Conservation (phyloP, 116 monocot species). For the Cymodocea nodosa region DNA sequence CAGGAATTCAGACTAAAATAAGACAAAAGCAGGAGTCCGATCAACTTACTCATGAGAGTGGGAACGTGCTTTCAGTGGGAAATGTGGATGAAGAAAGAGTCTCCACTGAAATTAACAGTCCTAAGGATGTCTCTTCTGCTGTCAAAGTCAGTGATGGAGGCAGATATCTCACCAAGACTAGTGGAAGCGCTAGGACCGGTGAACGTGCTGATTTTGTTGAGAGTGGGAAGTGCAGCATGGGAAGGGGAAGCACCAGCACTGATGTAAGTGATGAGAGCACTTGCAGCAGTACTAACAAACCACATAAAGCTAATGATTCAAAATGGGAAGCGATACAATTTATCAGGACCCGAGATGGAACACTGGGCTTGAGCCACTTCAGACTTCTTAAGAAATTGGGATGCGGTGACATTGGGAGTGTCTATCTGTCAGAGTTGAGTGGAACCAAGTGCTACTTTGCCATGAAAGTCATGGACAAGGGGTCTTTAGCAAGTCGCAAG, state of each 20-base stretch:
- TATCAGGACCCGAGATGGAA: constrained; percentile 53
- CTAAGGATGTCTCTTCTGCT: constrained; percentile 12
- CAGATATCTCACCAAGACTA: constrained; percentile 31
- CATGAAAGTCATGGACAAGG: constrained; percentile 95
- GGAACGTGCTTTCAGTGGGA: constrained; percentile 2
- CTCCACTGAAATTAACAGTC: constrained; percentile 1
- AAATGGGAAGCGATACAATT: constrained; percentile 90
- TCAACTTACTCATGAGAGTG: background rate
- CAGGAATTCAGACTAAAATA: background rate
- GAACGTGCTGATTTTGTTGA: constrained; percentile 54
- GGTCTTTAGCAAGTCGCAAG: constrained; percentile 69
- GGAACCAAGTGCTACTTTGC: constrained; percentile 80
- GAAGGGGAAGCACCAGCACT: constrained; percentile 80
- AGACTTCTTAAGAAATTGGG: constrained; percentile 73
- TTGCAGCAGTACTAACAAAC: constrained; percentile 79
- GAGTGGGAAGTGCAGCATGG: constrained; percentile 72
- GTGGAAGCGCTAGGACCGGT: constrained; percentile 39
- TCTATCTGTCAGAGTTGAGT: no score
- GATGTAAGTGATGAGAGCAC: constrained; percentile 81
- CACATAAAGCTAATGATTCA: constrained; percentile 89
- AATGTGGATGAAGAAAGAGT: constrained; percentile 14
- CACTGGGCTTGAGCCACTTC: constrained; percentile 83
- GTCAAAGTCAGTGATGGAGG: constrained; percentile 20
- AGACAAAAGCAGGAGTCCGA: background rate
- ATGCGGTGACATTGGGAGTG: constrained; percentile 83